A percentile compares a stretch with the other conserved stretches of the same genome.
Conservation (phyloP, 2,329 filamentous ascomycete species). For the Calonectria hongkongensis region DNA sequence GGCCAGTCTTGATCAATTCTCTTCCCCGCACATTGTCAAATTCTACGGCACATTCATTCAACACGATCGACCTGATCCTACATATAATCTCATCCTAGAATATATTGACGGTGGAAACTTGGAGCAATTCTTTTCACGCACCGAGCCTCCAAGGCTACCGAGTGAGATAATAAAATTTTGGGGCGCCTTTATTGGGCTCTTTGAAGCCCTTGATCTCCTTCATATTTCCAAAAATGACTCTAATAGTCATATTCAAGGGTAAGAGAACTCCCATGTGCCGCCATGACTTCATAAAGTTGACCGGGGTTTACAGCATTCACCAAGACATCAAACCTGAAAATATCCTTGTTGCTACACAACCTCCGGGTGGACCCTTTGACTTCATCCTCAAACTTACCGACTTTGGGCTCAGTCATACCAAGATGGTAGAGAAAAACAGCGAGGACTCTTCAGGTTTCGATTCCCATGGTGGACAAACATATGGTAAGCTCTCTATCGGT, state of each 20-base stretch:
- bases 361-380: background rate
- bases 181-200: background rate
- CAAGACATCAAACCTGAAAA: background rate
- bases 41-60: background rate
- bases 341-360: background rate
- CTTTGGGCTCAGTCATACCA: background rate
- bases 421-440: background rate
- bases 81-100: background rate
- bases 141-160: background rate
- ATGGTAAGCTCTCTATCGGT: background rate
- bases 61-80: background rate
- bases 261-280: background rate
- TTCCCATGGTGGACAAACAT: background rate
- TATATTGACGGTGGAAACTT: background rate
- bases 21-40: background rate
- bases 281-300: background rate
- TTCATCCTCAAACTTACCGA: background rate
- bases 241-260: background rate
- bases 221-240: background rate
- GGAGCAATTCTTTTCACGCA: background rate
- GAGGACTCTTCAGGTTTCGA: background rate
- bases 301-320: background rate
- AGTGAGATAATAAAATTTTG: background rate
- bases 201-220: background rate
- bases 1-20: background rate